These are phyloP conservation scores for Diaporthe sp. DNA, from an alignment of 2,329 filamentous ascomycete species.

Conservation along the genomic window DNA sequence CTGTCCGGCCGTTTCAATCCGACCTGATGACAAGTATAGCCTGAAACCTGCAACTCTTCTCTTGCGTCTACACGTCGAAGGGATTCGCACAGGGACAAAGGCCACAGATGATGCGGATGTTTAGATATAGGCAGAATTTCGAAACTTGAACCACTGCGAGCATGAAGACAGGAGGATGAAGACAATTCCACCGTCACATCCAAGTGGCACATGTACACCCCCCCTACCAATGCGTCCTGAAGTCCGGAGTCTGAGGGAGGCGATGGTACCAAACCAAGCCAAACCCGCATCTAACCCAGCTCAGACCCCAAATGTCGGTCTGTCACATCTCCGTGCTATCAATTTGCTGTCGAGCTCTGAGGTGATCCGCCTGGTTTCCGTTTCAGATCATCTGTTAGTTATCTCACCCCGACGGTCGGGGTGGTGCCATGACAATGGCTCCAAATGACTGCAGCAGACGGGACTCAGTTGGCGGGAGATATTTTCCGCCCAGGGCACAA, in stretches of 20 bases:
- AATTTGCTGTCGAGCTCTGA: not conserved
- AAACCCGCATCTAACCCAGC: constrained; percentile 3
- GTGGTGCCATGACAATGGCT: not conserved
- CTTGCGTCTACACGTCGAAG: not conserved
- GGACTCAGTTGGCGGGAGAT: constrained; percentile 8
- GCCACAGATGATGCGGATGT: not conserved
- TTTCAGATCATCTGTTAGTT: constrained; percentile 11
- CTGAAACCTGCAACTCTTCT: constrained; percentile 4
- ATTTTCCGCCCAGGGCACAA: not conserved
- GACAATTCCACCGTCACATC: constrained; percentile 3
- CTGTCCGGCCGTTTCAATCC: constrained; percentile 16
- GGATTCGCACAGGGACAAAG: not conserved
- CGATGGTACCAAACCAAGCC: constrained; percentile 12
- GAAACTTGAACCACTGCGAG: no score
- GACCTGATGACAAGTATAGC: not conserved
- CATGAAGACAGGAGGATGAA: not conserved
- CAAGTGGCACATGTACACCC: not conserved
- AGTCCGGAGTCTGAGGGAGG: not conserved
- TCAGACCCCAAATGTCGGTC: constrained; percentile 16
- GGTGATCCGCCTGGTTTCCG: not conserved
- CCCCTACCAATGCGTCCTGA: not conserved
- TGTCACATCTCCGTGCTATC: constrained; percentile 5
- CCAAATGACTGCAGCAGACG: not conserved
- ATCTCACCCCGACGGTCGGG: not conserved
- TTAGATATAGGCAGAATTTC: not conserved